Conservation (phyloP, 305 asterid genomes). For the Fraxinus paxiana region DNA sequence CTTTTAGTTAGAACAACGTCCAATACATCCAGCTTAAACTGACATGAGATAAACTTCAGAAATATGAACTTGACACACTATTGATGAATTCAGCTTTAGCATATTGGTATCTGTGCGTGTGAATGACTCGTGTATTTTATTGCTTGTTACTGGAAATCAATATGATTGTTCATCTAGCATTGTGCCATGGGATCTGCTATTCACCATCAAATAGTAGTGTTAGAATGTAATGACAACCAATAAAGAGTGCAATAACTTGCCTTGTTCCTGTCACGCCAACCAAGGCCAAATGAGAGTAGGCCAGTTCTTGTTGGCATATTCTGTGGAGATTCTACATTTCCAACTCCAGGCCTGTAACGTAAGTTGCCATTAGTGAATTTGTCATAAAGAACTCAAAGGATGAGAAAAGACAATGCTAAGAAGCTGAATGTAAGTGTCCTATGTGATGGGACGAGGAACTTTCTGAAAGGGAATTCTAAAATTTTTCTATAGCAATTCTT, state of each 20-base stretch:
- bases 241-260: conserved; percentile 30
- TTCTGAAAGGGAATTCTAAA: conserved; percentile 11
- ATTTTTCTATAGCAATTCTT: background rate
- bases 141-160: background rate
- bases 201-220: background rate
- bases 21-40: background rate
- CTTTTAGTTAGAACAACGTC: background rate
- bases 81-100: background rate
- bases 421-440: background rate
- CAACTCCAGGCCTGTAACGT: conserved; percentile 34
- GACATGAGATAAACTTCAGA: background rate
- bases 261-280: conserved; percentile 82
- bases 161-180: background rate
- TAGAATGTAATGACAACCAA: background rate
- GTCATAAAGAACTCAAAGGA: conserved; percentile 5
- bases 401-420: background rate
- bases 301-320: conserved; percentile 42
- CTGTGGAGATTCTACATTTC: conserved; percentile 37
- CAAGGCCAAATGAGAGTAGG: conserved; percentile 65
- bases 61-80: background rate
- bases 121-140: background rate
- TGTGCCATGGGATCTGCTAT: background rate
- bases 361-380: conserved; percentile 9
- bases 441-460: background rate
- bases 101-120: background rate